Base-by-base conservation (phyloP, 306 rosid species). In the Sesbania bispinosa region DNA sequence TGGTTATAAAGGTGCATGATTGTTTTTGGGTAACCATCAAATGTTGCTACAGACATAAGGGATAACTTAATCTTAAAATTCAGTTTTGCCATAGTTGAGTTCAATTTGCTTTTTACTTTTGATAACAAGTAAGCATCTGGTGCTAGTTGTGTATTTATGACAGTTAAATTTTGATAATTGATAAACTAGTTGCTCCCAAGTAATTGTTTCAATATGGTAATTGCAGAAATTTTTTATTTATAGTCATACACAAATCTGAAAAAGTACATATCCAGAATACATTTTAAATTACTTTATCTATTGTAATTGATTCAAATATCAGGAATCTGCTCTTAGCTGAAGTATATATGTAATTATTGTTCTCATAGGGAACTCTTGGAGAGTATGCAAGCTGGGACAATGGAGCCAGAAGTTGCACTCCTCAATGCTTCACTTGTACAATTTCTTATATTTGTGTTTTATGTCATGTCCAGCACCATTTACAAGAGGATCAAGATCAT, bases 351-450 rank as follows among this genome's bases (percentile, higher is more conserved):
- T 57, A 62, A 79, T 73, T 59, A 41, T n/a, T 82, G 59, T 16
- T 62, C 67, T 82, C 63, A 67, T 81, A 88, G 98, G 93, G 96
- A 93, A 38, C 92, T 93, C 73, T 85, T 88, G 69, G 90, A 86
- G 53, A 77, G 80, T 23, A 87, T 93, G 94, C 96, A 88, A 80
- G 83, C 94, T 21, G 90, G 87, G 62, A 87, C 94, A 10, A 71
- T 90, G 86, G 96, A 90, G 41, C 92, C 98, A 14, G 96, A 93
- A 93, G 89, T 80, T 70, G 86, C 94, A 2, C 82, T 93, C 81
- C 90, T 93, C 75, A 90, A 85, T 79, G 94, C 98, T 62, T 84
- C 79, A 50, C 98, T 90, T 54, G 97, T 90, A 79, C 51, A 45
- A 10, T 76, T 65, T 41, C 20, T 67, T 59, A 18, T 35, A 10